These are phyloP conservation scores for Lindgomyces ingoldianus DNA, from an alignment of 495 filamentous ascomycete species.

Conservation along the genomic window DNA sequence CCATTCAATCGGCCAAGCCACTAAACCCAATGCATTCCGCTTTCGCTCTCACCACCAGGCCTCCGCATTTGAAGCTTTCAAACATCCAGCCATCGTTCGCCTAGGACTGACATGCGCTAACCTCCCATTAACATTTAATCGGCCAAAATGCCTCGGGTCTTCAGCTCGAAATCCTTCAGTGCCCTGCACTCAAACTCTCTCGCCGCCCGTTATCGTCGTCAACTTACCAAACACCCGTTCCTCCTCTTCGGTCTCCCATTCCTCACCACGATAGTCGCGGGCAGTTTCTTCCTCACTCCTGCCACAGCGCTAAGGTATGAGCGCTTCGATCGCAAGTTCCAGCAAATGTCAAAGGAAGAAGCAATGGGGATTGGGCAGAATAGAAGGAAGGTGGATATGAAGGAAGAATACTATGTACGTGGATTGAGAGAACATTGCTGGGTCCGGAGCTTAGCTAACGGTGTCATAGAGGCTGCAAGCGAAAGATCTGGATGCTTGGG, in stretches of 20 bases:
- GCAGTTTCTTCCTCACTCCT: conserved; percentile 90
- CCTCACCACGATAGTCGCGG: conserved; percentile 85
- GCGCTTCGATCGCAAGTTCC: conserved; percentile 81
- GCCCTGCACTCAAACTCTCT: conserved; percentile 58
- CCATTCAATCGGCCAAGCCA: conserved; percentile 21
- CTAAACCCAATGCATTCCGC: background rate
- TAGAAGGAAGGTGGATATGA: conserved; percentile 71
- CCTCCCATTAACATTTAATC: too few species aligned
- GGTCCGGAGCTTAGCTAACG: conserved; percentile 1
- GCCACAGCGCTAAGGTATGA: conserved; percentile 93
- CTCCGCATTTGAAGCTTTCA: background rate
- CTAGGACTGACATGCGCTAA: too few species aligned
- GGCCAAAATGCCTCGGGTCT: conserved; percentile 47
- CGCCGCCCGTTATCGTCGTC: conserved; percentile 71
- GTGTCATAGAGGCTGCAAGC: conserved; percentile 71
- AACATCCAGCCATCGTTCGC: background rate
- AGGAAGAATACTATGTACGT: conserved; percentile 94
- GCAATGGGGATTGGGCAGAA: conserved; percentile 73
- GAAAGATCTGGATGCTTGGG: conserved; percentile 94
- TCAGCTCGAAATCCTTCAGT: conserved; percentile 63
- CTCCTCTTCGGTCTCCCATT: conserved; percentile 96
- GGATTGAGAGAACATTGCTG: conserved; percentile 1
- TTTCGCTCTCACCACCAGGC: background rate
- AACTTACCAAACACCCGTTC: conserved; percentile 76
- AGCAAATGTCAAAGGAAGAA: conserved; percentile 79